A percentile compares a stretch with the other conserved stretches of the same genome.
Evolutionary conservation across 2,329 filamentous ascomycete genomes (phyloP).

Genomic region (Colletotrichum liriopes): DNA sequence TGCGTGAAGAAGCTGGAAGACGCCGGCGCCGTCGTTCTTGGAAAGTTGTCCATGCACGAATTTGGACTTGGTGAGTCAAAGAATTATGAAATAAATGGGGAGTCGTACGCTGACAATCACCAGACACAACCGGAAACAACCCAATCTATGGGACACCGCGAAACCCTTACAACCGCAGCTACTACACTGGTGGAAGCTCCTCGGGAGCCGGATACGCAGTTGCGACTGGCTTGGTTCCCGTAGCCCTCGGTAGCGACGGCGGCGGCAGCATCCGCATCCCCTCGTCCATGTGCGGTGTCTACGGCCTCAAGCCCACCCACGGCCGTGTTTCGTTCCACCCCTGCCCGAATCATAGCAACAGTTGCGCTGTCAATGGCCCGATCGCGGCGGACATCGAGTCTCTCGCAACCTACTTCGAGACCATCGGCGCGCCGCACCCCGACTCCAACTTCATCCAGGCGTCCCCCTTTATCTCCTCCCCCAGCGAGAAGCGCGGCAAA

Average conservation of each 20-base stretch:
- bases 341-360: conserved; percentile 70
- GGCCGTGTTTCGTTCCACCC: conserved; percentile 76
- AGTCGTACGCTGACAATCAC: conserved; percentile 8
- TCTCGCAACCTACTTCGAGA: conserved; percentile 75
- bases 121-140: conserved; percentile 83
- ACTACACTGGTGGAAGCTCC: conserved; percentile 85
- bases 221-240: conserved; percentile 78
- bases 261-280: conserved; percentile 84
- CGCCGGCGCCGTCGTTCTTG: conserved; percentile 60
- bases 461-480: conserved; percentile 47
- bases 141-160: conserved; percentile 79
- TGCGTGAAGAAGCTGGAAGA: conserved; percentile 79
- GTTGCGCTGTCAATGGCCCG: conserved; percentile 77
- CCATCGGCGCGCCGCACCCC: conserved; percentile 76
- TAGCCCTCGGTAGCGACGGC: conserved; percentile 81
- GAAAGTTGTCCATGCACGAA: conserved; percentile 80
- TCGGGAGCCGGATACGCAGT: conserved; percentile 82
- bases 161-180: conserved; percentile 81
- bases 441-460: conserved; percentile 67
- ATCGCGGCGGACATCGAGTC: conserved; percentile 78
- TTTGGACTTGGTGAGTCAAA: conserved; percentile 73
- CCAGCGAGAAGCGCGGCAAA: conserved; percentile 54
- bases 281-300: conserved; percentile 79
- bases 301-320: conserved; percentile 81
- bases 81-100: background rate